Base-by-base conservation (phyloP, 805 yeast genomes). In the Blastobotrys americana region DNA sequence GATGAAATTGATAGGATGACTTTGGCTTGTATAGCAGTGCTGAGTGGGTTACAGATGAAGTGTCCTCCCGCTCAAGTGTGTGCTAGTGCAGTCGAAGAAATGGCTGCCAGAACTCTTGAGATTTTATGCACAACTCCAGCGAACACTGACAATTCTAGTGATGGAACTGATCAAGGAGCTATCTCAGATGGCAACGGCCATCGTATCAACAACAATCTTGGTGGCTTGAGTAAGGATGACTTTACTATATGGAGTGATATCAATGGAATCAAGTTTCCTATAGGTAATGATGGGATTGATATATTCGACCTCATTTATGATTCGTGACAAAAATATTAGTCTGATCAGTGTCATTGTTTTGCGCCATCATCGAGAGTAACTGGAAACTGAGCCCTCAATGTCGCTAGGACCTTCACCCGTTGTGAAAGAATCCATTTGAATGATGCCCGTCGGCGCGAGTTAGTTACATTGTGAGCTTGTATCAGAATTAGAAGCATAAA, bases 401-500 rank as follows among this genome's bases (percentile, higher is more conserved):
- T 13, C 13, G 8, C 31, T 8, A 25, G 31, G 31, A 25, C 8
- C 13, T 25, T 25, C 31, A 25, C 8, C 13, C 31, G 31, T 25
- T 25, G 31, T 13, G 31, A 25, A 13, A 25, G 10, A 13, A 25
- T 25, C 31, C 31, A 25, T 25, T 25, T 25, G 31, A 25, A 25
- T 25, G 31, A 8, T 13, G 13, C 25, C 17, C 39, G 20, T 6
- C 17, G 39, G 13, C 20, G 17, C 15, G 13, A 16, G 20, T 36
- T 15, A 9, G 39, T 36, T n/a, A 36, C 19, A 18, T 19, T 36
- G 39, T 36, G 39, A 57, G 47, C 18, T 34, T 16, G 4, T 56
- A 54, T 19, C 54, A 56, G 34, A 13, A 38, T 34, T 34, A 38
- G 21, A 9, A 25, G 34, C 18, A 38, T 15, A 10, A 20, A 6